A percentile compares a stretch with the other conserved stretches of the same genome.
Evolutionary conservation across 768 basidiomycete species (phyloP).

Genomic region (Suillus occidentalis): DNA sequence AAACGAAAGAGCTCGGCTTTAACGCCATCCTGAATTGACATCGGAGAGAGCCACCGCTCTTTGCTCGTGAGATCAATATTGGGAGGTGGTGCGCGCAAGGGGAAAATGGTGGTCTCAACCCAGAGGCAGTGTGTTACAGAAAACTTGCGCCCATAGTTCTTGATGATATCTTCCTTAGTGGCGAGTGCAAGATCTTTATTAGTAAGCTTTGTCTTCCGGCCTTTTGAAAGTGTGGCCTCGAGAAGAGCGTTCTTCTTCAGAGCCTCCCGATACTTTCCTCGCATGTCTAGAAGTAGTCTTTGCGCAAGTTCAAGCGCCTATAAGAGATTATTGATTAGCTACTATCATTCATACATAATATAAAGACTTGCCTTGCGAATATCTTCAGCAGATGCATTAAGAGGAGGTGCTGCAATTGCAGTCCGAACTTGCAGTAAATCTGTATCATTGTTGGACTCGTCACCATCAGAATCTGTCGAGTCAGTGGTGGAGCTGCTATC

Average conservation of each 20-base stretch:
- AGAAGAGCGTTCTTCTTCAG: neutral
- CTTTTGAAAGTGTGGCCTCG: neutral
- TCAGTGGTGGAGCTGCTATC: neutral
- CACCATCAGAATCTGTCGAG: neutral
- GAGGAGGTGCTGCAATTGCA: neutral
- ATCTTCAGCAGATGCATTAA: neutral
- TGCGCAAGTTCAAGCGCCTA: neutral
- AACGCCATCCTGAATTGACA: slow-evolving; percentile 5
- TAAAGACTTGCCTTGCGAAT: neutral
- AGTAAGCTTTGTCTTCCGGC: neutral
- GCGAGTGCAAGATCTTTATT: neutral
- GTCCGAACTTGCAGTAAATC: neutral
- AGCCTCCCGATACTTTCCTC: neutral
- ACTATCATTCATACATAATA: neutral
- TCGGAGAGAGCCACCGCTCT: slow-evolving; percentile 8
- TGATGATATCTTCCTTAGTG: neutral
- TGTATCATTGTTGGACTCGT: neutral
- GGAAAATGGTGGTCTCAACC: neutral
- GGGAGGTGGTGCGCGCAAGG: neutral
- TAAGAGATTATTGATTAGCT: neutral
- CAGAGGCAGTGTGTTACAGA: neutral
- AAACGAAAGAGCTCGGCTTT: slow-evolving; percentile 10
- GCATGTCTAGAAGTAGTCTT: neutral
- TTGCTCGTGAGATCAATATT: neutral
- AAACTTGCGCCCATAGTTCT: neutral